A percentile compares a stretch with the other conserved stretches of the same genome.
These are phyloP conservation scores for Gastrolobium villosum DNA, from an alignment of 306 rosid genomes.

Conservation along the genomic window DNA sequence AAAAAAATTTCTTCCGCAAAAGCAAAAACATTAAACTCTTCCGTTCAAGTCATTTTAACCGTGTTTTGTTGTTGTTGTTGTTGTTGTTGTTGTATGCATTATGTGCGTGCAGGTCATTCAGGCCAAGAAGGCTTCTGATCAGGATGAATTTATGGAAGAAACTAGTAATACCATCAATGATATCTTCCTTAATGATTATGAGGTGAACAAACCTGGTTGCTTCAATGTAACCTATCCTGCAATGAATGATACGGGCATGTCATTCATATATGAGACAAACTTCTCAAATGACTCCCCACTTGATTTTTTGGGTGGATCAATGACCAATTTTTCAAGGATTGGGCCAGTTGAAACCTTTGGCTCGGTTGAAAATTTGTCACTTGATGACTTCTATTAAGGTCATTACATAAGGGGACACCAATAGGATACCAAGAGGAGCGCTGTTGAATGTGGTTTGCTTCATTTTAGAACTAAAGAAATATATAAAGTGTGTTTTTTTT, in stretches of 20 bases:
- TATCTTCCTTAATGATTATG: constrained; percentile 56
- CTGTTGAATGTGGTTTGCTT: constrained; percentile 17
- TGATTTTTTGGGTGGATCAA: constrained; percentile 86
- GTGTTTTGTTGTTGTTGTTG: background rate
- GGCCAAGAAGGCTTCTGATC: constrained; percentile 66
- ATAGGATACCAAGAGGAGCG: constrained; percentile 35
- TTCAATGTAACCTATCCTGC: constrained; percentile 50
- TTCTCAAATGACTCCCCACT: constrained; percentile 78
- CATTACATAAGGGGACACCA: constrained; percentile 13
- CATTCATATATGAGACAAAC: constrained; percentile 83
- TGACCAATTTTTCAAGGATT: constrained; percentile 75
- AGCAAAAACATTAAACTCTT: no score
- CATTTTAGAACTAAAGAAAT: constrained; percentile 42
- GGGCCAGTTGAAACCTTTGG: constrained; percentile 78
- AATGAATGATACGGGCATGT: constrained; percentile 61
- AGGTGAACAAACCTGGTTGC: constrained; percentile 57
- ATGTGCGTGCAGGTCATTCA: constrained; percentile 65
- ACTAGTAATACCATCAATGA: constrained; percentile 41
- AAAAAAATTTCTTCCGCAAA: no score
- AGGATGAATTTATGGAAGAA: constrained; percentile 53
- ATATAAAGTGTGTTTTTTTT: constrained; percentile 12
- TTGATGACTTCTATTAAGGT: constrained; percentile 79
- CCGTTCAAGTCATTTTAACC: background rate
- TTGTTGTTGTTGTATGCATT: background rate
- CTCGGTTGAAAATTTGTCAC: constrained; percentile 84